phyloP scores from a whole-genome alignment of 192 early-diverging fungal species.

The Helicostylum pulchrum region DNA sequence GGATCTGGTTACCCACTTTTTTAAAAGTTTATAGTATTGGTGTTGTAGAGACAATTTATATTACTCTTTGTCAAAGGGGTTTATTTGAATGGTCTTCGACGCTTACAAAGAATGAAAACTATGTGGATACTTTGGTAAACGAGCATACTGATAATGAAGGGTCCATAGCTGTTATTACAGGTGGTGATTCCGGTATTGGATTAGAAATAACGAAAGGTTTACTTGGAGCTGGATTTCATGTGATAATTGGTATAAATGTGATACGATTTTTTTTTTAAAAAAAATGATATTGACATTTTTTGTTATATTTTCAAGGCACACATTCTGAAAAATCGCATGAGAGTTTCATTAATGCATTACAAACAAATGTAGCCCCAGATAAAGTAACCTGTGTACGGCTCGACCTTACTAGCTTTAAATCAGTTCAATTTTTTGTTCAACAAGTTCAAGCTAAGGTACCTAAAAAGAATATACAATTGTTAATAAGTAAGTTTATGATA shows the following conservation, averaged over 20 bases:
- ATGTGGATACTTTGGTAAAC: not conserved
- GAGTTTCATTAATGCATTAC: not conserved
- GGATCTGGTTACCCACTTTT: conserved; percentile 4
- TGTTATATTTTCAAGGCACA: not conserved
- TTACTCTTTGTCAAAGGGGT: conserved; percentile 1
- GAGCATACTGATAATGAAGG: conserved; percentile 1
- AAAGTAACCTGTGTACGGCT: not conserved
- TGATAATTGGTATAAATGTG: conserved; percentile 9
- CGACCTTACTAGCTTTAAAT: conserved; percentile 10
- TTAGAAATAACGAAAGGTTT: conserved; percentile 7
- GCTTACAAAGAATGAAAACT: not conserved
- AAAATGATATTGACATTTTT: not conserved
- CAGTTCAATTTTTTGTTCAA: not conserved
- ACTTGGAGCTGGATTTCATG: conserved; percentile 17
- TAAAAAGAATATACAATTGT: not conserved
- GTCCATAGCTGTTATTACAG: not conserved
- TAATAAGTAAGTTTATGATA: conserved; percentile 14
- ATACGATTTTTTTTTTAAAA: not conserved
- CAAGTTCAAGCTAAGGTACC: conserved; percentile 5
- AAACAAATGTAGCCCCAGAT: not conserved
- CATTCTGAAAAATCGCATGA: not conserved
- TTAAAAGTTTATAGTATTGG: conserved; percentile 18
- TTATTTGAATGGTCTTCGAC: not conserved
- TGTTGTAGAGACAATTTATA: conserved; percentile 14
- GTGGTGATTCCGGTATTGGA: conserved; percentile 22